phyloP scores from a whole-genome alignment of 306 rosid genomes.

The Carpinus viminea region DNA sequence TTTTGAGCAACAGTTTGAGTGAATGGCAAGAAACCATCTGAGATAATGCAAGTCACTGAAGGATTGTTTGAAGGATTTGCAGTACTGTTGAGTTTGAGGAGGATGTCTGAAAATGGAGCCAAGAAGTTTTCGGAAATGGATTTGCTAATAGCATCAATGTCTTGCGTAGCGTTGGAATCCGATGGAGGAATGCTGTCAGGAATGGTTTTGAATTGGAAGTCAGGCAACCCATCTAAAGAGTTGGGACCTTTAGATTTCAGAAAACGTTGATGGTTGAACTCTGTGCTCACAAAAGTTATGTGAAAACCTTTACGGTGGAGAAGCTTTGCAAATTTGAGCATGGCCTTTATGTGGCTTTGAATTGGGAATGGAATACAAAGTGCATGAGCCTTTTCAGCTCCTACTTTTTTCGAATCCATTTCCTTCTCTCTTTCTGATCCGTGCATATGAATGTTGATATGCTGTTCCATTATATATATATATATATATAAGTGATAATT shows the following conservation, averaged over 20 bases:
- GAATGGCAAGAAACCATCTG: constrained; percentile 4
- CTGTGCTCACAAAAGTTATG: constrained; percentile 4
- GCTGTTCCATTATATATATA: too few relatives aligned
- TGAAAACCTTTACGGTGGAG: constrained; percentile 3
- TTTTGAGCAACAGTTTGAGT: not conserved
- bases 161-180: not conserved
- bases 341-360: constrained; percentile 18
- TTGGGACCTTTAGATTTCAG: constrained; percentile 9
- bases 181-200: constrained; percentile 16
- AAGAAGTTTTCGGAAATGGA: not conserved
- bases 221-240: constrained; percentile 1
- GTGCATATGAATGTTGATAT: too few relatives aligned
- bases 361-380: constrained; percentile 8
- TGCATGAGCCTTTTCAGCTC: not conserved
- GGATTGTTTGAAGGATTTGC: not conserved
- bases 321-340: constrained; percentile 23
- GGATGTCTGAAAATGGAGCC: constrained; percentile 11
- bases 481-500: too few relatives aligned
- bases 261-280: constrained; percentile 16
- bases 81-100: not conserved
- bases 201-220: constrained; percentile 20
- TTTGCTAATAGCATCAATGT: not conserved
- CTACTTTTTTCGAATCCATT: not conserved
- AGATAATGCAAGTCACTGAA: not conserved
- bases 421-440: not conserved